Conservation (phyloP, 2,329 filamentous ascomycete genomes). For the Alternaria postmessia region DNA sequence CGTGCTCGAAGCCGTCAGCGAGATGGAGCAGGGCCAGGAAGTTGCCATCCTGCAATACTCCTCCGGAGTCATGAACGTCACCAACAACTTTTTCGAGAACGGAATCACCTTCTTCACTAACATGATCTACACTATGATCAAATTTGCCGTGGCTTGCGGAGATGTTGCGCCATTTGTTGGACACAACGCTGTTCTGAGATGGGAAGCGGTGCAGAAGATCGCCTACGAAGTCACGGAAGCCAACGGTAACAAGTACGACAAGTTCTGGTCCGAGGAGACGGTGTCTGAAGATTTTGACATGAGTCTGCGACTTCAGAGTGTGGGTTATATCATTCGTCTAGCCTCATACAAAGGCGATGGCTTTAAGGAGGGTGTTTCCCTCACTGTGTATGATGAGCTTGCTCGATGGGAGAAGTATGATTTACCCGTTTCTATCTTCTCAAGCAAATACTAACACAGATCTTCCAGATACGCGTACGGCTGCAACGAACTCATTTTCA, state of each 20-base stretch:
- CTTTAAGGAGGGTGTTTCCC: constrained; percentile 77
- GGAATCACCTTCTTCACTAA: constrained; percentile 82
- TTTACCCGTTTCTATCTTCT: background rate
- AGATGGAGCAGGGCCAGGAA: constrained; percentile 81
- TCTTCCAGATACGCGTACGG: constrained; percentile 65
- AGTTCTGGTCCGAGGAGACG: constrained; percentile 78
- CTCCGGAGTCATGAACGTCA: constrained; percentile 75
- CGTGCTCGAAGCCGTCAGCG: constrained; percentile 78
- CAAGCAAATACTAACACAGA: constrained; percentile 4
- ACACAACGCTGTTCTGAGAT: constrained; percentile 78
- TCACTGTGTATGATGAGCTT: constrained; percentile 77
- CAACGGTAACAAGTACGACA: constrained; percentile 59
- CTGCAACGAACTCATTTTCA: constrained; percentile 74
- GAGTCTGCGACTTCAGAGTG: constrained; percentile 73
- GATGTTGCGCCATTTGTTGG: constrained; percentile 80
- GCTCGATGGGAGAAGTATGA: constrained; percentile 72
- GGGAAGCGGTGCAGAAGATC: constrained; percentile 69
- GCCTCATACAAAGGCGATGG: constrained; percentile 73
- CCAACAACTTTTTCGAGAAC: constrained; percentile 76
- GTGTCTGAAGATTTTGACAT: constrained; percentile 84
- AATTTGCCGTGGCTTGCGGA: constrained; percentile 73
- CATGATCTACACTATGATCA: constrained; percentile 77
- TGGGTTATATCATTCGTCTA: constrained; percentile 72
- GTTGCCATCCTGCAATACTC: constrained; percentile 81
- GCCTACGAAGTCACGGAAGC: constrained; percentile 48